Percentiles rank a stretch among this genome's conserved stretches.
These are phyloP conservation scores for Amaranthus palmeri DNA, from an alignment of 148 eudicot genomes.

Conservation along the genomic window DNA sequence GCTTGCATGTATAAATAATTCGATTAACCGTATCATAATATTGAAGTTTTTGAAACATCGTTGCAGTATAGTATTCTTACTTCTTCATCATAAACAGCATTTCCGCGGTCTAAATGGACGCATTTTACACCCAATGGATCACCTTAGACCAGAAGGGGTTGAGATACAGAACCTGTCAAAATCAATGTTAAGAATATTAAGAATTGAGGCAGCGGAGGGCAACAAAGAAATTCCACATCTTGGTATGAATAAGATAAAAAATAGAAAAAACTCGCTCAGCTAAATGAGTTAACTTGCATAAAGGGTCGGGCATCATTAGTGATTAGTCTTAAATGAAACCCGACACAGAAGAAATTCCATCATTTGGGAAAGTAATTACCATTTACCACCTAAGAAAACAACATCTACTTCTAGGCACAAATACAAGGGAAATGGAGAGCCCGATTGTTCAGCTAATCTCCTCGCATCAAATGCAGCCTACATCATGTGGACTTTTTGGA, in stretches of 20 bases:
- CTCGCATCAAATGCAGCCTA: background rate
- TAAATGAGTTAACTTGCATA: too few relatives aligned
- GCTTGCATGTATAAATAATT: background rate
- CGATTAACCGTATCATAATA: background rate
- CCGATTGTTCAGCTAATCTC: background rate
- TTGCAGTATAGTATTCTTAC: background rate
- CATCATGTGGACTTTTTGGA: too few relatives aligned
- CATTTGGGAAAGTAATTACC: background rate
- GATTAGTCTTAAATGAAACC: too few relatives aligned
- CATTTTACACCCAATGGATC: slow-evolving; percentile 9
- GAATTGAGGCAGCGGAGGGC: background rate
- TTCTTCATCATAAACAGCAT: background rate
- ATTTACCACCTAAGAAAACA: background rate
- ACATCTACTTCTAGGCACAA: background rate
- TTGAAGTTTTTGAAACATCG: background rate
- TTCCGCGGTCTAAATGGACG: background rate
- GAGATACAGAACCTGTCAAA: slow-evolving; percentile 45
- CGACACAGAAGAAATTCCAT: background rate
- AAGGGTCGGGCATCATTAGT: too few relatives aligned
- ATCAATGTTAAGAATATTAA: background rate
- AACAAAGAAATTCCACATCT: background rate
- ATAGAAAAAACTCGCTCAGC: background rate
- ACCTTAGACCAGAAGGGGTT: slow-evolving; percentile 47
- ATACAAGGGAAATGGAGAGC: background rate
- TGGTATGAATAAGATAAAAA: background rate